Conservation (phyloP, 441 rosid species). For the Syzygium syzygioides region DNA sequence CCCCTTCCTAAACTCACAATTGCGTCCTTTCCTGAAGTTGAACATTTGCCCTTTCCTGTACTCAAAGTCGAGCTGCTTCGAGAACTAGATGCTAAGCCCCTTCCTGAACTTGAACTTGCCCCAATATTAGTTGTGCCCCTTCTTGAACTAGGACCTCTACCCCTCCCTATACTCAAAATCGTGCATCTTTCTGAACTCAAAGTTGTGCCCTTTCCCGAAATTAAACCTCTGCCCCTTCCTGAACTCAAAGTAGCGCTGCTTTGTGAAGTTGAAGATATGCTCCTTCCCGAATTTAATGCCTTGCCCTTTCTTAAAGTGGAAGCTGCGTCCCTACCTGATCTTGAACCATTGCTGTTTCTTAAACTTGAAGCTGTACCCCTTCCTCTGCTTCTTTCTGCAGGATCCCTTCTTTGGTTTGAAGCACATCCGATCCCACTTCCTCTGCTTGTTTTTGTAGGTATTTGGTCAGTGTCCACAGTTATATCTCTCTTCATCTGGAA, state of each 20-base stretch:
- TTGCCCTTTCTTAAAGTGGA: not conserved
- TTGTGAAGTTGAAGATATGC: not conserved
- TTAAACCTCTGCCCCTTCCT: not conserved
- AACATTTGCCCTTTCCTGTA: not conserved
- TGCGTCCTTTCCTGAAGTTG: not conserved
- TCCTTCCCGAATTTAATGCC: not conserved
- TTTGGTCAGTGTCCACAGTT: not conserved
- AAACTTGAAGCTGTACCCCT: not conserved
- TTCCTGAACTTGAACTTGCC: not conserved
- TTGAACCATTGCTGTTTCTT: not conserved
- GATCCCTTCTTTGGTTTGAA: not conserved
- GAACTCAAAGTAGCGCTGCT: accelerated
- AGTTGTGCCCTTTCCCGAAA: not conserved
- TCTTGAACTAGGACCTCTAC: not conserved
- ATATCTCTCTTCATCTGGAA: not conserved
- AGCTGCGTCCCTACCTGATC: accelerated
- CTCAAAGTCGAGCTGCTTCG: not conserved
- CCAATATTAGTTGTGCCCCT: not conserved
- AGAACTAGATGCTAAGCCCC: not conserved
- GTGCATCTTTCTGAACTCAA: not conserved
- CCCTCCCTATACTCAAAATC: not conserved
- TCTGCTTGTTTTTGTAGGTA: not conserved
- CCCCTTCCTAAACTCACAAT: not conserved
- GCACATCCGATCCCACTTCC: accelerated
- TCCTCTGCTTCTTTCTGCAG: not conserved